A percentile compares a stretch with the other conserved stretches of the same genome.
phyloP scores from a whole-genome alignment of 495 filamentous ascomycete genomes.

The Penicillium steckii region DNA sequence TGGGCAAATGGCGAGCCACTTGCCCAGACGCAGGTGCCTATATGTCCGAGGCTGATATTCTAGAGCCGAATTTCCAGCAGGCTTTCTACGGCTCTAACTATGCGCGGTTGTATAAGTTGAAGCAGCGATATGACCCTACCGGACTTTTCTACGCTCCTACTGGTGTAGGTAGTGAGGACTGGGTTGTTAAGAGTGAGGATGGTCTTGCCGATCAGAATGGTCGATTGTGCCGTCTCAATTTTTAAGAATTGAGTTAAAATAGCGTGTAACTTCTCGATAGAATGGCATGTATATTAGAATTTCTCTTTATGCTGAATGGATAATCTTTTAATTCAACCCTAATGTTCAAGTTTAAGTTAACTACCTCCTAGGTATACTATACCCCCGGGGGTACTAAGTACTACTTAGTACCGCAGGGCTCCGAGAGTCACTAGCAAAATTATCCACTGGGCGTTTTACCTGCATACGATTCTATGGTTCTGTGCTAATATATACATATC shows the following conservation, averaged over 20 bases:
- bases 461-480: too few relatives aligned
- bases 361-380: too few relatives aligned
- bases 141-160: constrained; percentile 55
- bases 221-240: constrained; percentile 29
- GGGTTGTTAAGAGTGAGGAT: constrained; percentile 35
- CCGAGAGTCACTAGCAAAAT: too few relatives aligned
- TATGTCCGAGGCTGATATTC: constrained; percentile 48
- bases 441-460: too few relatives aligned
- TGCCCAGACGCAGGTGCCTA: constrained; percentile 36
- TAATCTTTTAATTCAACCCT: too few relatives aligned
- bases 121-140: constrained; percentile 54
- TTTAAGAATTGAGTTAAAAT: not conserved
- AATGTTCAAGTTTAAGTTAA: too few relatives aligned
- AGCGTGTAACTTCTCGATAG: too few relatives aligned
- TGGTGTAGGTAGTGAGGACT: constrained; percentile 54
- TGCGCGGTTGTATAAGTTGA: constrained; percentile 44
- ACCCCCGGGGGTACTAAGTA: too few relatives aligned
- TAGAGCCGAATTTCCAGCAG: constrained; percentile 61
- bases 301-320: too few relatives aligned
- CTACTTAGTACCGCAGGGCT: too few relatives aligned
- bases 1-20: constrained; percentile 51
- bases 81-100: constrained; percentile 64
- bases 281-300: not conserved
- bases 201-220: constrained; percentile 36
- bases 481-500: too few relatives aligned